Percentiles rank a stretch among this genome's conserved stretches.
These are phyloP conservation scores for Eleusine indica DNA, from an alignment of 176 grass and related monocot species.

Conservation along the genomic window DNA sequence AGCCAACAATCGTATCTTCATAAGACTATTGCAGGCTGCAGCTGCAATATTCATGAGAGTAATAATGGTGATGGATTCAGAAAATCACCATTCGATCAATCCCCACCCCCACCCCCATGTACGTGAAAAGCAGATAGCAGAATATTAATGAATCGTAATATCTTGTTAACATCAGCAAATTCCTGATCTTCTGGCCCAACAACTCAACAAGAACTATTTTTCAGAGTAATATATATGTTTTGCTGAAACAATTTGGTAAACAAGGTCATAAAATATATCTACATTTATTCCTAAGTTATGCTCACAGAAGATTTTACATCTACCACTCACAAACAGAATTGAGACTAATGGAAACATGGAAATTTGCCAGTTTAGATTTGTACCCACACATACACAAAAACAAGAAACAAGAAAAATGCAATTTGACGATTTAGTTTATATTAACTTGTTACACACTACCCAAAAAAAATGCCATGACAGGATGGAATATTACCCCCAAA, in stretches of 20 bases:
- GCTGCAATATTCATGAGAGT: background rate
- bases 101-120: too few species aligned
- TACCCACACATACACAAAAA: background rate
- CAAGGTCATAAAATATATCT: too few species aligned
- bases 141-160: too few species aligned
- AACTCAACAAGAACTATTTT: background rate
- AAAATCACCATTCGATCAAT: too few species aligned
- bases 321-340: background rate
- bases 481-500: constrained; percentile 56
- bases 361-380: background rate
- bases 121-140: too few species aligned
- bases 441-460: background rate
- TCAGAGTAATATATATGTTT: background rate
- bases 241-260: background rate
- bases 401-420: background rate
- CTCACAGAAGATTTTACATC: too few species aligned
- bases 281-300: too few species aligned
- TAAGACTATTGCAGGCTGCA: background rate
- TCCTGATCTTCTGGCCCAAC: background rate
- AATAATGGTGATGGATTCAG: too few species aligned
- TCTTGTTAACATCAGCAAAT: background rate
- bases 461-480: background rate
- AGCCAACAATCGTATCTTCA: too few species aligned
- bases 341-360: constrained; percentile 8
- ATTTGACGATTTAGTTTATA: background rate